phyloP scores from a whole-genome alignment of 768 basidiomycete species.

The Paxillus involutus region DNA sequence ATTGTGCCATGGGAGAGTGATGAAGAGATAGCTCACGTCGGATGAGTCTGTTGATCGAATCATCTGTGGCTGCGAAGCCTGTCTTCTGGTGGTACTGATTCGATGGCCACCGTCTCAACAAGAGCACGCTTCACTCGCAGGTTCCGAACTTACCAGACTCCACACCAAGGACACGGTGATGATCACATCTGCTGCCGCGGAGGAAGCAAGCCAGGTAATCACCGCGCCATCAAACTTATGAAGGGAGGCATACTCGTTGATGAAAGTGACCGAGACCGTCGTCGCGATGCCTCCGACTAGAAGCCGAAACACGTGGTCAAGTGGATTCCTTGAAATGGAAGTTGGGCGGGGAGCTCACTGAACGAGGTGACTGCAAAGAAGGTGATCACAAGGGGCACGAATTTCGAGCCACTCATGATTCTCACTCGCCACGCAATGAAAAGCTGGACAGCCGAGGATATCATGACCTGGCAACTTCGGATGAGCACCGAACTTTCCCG shows the following conservation, averaged over 20 bases:
- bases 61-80: constrained; percentile 41
- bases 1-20: background rate
- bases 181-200: constrained; percentile 38
- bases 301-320: background rate
- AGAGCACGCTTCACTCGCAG: background rate
- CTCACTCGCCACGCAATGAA: constrained; percentile 49
- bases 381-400: constrained; percentile 26
- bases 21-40: constrained; percentile 24
- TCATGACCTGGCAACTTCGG: too few species aligned
- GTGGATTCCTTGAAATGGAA: background rate
- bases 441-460: constrained; percentile 38
- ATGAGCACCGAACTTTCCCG: too few species aligned
- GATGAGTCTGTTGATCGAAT: constrained; percentile 44
- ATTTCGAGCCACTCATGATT: constrained; percentile 30
- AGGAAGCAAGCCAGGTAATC: constrained; percentile 43
- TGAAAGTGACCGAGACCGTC: constrained; percentile 28
- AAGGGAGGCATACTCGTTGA: constrained; percentile 34
- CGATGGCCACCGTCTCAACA: background rate
- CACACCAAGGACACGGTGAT: constrained; percentile 45
- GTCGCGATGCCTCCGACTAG: constrained; percentile 37
- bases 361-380: constrained; percentile 7
- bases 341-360: background rate
- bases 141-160: constrained; percentile 35
- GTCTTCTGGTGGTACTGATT: constrained; percentile 40
- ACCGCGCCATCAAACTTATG: constrained; percentile 32